A percentile compares a stretch with the other conserved stretches of the same genome.
Conservation (phyloP, 2,329 filamentous ascomycete species). For the Alternaria arbusti region DNA sequence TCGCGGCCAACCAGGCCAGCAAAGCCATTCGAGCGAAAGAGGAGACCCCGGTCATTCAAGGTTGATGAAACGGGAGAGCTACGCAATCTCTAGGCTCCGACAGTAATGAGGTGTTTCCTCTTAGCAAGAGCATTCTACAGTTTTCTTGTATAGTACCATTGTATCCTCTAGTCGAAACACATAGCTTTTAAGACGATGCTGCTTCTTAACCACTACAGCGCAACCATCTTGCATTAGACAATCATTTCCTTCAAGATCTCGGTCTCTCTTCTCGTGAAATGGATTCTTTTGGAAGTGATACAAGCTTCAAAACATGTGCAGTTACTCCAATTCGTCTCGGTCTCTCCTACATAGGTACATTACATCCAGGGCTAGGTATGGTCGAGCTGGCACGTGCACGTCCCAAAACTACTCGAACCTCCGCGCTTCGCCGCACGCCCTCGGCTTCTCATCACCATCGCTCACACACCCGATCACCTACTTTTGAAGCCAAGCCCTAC, state of each 20-base stretch:
- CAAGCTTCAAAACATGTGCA: too few species aligned
- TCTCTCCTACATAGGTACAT: too few species aligned
- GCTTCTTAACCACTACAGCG: not conserved
- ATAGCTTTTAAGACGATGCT: not conserved
- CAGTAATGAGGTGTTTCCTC: not conserved
- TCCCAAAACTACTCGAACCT: slow-evolving; percentile 25
- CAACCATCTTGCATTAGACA: not conserved
- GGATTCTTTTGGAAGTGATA: too few species aligned
- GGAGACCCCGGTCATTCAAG: not conserved
- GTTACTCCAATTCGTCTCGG: too few species aligned
- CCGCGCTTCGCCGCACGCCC: slow-evolving; percentile 29
- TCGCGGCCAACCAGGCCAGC: not conserved
- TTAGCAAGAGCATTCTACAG: not conserved
- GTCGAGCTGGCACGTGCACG: slow-evolving; percentile 11
- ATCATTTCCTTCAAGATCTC: not conserved
- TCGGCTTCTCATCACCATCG: not conserved
- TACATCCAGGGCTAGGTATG: not conserved
- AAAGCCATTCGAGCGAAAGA: not conserved
- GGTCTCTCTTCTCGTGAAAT: not conserved
- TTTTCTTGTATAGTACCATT: slow-evolving; percentile 8
- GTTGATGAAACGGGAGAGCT: not conserved
- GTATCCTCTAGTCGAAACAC: not conserved
- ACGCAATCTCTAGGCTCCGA: slow-evolving; percentile 1
- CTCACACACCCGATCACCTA: not conserved
- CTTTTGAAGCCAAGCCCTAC: not conserved